Evolutionary conservation across 306 rosid genomes (phyloP), one percentile per base, ranked within the genome.

Genomic region (Cicer chorassanicum): DNA sequence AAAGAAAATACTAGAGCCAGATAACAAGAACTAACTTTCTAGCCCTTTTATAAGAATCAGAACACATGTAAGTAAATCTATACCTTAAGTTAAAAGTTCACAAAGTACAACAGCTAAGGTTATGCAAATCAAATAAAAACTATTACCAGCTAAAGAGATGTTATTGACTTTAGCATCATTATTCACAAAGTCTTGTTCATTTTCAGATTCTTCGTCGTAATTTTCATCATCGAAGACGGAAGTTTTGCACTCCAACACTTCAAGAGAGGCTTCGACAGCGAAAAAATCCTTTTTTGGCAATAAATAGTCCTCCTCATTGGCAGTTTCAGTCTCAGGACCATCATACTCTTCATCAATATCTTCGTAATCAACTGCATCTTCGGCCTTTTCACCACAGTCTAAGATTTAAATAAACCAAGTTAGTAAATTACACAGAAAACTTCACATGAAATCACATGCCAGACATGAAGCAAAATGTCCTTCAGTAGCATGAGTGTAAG

Each of bases 271-370:
- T 82, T 83, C 86, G 41, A 82, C 69, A 57, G 96, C 78, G 51
- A 88, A 79, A 83, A 84, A 91, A 9, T 88, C 97, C 59, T 73
- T 91, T 86, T 86, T 93, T 10, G 98, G 90, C 81, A 93, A 81
- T 71, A 93, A 79, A 82, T 91, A 62, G 73, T 91, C 98, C 87
- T 89, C 97, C 87, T 93, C 98, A 67, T 82, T 86, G 21, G 89
- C 89, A 75, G 88, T 90, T 81, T 91, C 92, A 80, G 84, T 79
- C 85, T 93, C 98, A 29, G 98, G 98, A 70, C 96, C 98, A 68
- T 89, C 97, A 63, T 88, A 93, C 74, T 93, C 92, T 79, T 93
- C 98, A 78, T 93, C 98, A 80, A 93, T 89, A 81, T 93, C 97
- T 86, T 91, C 97, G 78, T 91, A 93, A 84, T 93, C 96, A 75